Base-by-base conservation (phyloP, 2,329 filamentous ascomycete species). In the Pestalotiopsis sp. region DNA sequence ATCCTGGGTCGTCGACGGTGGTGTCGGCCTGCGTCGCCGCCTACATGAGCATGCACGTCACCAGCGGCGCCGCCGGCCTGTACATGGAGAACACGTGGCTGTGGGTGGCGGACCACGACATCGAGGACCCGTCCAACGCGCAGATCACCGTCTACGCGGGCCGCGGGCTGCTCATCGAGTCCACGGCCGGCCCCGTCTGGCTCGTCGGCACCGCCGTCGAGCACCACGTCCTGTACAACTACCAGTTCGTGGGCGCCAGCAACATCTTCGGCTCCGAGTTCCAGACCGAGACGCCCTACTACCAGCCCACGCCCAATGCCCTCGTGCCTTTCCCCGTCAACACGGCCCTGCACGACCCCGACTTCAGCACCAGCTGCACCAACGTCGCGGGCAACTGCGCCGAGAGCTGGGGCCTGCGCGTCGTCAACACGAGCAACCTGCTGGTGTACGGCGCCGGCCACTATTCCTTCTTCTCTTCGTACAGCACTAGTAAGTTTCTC, bases 231-330 rank as follows among this genome's bases (percentile, higher is more conserved):
- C 79, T 90, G 36, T 90, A 89, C 76, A 87, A 92, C 78, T 92
- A 91, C 80, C 87, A 91, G 74, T 81, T 91, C 68, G 81, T 79
- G 69, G 81, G 83, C 68, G 87, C 90, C 0, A 82, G 84, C 72
- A 84, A 90, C 74, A 81, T 90, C 73, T 89, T 86, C 78, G 85
- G 85, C 75, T 87, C 87, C 65, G 83, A 88, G 76, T 86, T 91
- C 69, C 90, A 92, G 75, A 89, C 90, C 62, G 90, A 92, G 77
- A 90, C 89, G 2, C 88, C 90, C 1, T 92, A 92, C 80, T 92
- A 86, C 79, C 89, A 91, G 79, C 85, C 87, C 27, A 86, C 85
- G 70, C 89, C 90, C 0, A 78, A 81, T 64, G 87, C 89, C 0
- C 81, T 81, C 2, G 75, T 79, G 3, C 89, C 87, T 2, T 91